Conservation (phyloP, 2,329 filamentous ascomycete species). For the Diaporthe australafricana region DNA sequence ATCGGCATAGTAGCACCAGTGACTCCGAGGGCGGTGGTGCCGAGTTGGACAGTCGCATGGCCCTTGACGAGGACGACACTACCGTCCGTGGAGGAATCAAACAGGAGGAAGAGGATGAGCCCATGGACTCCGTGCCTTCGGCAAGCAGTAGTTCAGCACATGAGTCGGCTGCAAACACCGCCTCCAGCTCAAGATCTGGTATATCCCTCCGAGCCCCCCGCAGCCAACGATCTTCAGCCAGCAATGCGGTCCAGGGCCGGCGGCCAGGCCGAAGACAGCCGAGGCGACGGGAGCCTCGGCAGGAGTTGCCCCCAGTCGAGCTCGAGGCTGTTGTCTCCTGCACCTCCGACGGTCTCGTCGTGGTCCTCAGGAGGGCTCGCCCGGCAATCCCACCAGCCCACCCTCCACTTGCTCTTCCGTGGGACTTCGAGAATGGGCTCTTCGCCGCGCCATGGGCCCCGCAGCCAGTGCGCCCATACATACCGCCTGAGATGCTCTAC, state of each 20-base stretch:
- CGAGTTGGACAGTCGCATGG: conserved; percentile 56
- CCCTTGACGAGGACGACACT: conserved; percentile 49
- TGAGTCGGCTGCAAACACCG: conserved; percentile 12
- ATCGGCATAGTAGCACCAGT: conserved; percentile 46
- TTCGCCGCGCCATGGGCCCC: conserved; percentile 86
- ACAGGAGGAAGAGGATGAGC: conserved; percentile 45
- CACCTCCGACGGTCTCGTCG: conserved; percentile 87
- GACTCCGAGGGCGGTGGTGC: conserved; percentile 60
- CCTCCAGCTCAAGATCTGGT: conserved; percentile 42
- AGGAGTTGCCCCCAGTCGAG: conserved; percentile 66
- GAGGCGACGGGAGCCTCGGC: conserved; percentile 39
- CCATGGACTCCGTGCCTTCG: conserved; percentile 32
- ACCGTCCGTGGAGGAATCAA: conserved; percentile 48
- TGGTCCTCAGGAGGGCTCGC: conserved; percentile 80
- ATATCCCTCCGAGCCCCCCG: background rate
- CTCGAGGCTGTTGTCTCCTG: conserved; percentile 92
- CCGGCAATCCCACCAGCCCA: conserved; percentile 73
- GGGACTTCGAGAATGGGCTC: conserved; percentile 69
- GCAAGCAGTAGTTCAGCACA: conserved; percentile 28
- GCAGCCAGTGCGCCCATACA: conserved; percentile 68
- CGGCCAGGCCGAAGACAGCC: conserved; percentile 4
- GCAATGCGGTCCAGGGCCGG: conserved; percentile 1
- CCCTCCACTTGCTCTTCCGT: conserved; percentile 56
- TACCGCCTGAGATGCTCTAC: conserved; percentile 55
- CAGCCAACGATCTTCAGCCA: background rate